These are phyloP conservation scores for Plasmodium gonderi DNA, from an alignment of 169 alveolate species.

Conservation along the genomic window DNA sequence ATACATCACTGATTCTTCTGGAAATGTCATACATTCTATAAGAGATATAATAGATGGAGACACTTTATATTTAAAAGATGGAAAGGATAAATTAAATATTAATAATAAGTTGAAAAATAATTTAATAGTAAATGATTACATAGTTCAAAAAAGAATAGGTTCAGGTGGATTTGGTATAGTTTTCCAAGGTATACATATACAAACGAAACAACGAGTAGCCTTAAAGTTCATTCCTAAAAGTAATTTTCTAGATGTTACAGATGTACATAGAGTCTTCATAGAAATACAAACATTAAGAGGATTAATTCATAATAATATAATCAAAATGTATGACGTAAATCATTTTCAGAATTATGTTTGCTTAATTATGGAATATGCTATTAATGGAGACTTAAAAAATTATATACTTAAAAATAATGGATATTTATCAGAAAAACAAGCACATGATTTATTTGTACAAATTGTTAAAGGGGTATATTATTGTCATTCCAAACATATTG, in stretches of 20 bases:
- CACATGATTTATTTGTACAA: slow-evolving; percentile 80
- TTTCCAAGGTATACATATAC: slow-evolving; percentile 79
- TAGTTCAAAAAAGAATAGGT: slow-evolving; percentile 63
- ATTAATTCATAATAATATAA: slow-evolving; percentile 77
- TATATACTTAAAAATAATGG: slow-evolving; percentile 78
- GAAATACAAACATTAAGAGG: slow-evolving; percentile 80
- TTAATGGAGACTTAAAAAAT: slow-evolving; percentile 81
- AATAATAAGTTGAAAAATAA: slow-evolving; percentile 33
- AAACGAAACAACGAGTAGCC: slow-evolving; percentile 82
- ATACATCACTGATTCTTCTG: slow-evolving; percentile 49
- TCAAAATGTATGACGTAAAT: slow-evolving; percentile 80
- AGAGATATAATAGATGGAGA: slow-evolving; percentile 72
- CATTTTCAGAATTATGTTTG: slow-evolving; percentile 81
- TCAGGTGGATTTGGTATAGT: slow-evolving; percentile 75
- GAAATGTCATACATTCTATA: slow-evolving; percentile 40
- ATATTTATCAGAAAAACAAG: slow-evolving; percentile 78
- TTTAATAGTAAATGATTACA: slow-evolving; percentile 62
- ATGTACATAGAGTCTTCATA: slow-evolving; percentile 79
- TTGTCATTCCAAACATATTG: slow-evolving; percentile 86
- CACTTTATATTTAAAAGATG: slow-evolving; percentile 57
- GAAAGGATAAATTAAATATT: not conserved
- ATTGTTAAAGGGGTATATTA: slow-evolving; percentile 84
- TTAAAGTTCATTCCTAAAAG: slow-evolving; percentile 81
- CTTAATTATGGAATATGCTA: slow-evolving; percentile 78
- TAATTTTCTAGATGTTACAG: slow-evolving; percentile 76